A percentile compares a stretch with the other conserved stretches of the same genome.
phyloP scores from a whole-genome alignment of 805 yeast genomes.

The Wickerhamiella shivajii region DNA sequence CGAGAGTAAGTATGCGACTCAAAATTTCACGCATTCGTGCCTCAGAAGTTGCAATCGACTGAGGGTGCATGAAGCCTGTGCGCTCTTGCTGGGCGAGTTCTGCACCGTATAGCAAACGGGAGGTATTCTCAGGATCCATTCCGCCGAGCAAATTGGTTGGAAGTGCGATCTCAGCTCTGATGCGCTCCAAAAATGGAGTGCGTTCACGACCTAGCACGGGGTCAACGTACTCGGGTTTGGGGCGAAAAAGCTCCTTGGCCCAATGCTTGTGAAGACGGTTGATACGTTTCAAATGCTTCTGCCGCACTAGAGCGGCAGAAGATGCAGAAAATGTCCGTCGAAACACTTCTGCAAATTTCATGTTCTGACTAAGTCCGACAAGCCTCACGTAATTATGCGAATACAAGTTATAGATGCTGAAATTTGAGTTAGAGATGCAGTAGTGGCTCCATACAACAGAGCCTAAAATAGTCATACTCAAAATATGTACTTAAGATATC shows the following conservation, averaged over 20 bases:
- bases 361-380: no score
- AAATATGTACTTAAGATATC: no score
- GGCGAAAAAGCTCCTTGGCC: slow-evolving; percentile 19
- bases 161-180: slow-evolving; percentile 51
- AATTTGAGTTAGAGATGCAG: no score
- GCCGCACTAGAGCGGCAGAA: slow-evolving; percentile 14
- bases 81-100: slow-evolving; percentile 34
- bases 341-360: no score
- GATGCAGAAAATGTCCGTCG: slow-evolving; percentile 13
- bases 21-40: slow-evolving; percentile 53
- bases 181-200: slow-evolving; percentile 53
- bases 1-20: slow-evolving; percentile 55
- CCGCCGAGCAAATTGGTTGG: slow-evolving; percentile 49
- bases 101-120: slow-evolving; percentile 63
- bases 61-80: slow-evolving; percentile 20
- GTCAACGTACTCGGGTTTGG: slow-evolving; percentile 36
- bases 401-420: no score
- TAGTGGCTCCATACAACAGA: no score
- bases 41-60: slow-evolving; percentile 20
- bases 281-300: slow-evolving; percentile 17
- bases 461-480: no score
- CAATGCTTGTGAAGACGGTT: slow-evolving; percentile 21
- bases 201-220: slow-evolving; percentile 69
- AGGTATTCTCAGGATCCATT: slow-evolving; percentile 48
- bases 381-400: no score